These are phyloP conservation scores for Vitis hybrid DNA, from an alignment of 177 flowering plant species.

Conservation along the genomic window DNA sequence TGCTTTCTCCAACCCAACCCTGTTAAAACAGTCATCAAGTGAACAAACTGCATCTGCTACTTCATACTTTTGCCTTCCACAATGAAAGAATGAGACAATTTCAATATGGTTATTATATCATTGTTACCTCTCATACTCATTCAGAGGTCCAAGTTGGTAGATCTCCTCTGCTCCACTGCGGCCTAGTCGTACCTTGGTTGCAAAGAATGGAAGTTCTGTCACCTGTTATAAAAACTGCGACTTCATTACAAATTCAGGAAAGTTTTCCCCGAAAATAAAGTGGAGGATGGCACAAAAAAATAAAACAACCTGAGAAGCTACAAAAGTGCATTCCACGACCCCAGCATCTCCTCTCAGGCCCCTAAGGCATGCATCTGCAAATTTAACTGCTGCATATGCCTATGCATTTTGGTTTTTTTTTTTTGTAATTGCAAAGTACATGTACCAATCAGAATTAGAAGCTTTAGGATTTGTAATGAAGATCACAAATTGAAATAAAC, in stretches of 20 bases:
- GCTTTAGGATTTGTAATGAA: neutral
- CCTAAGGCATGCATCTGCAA: constrained; percentile 79
- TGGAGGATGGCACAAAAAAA: too few species aligned
- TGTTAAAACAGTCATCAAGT: neutral
- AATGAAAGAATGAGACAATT: neutral
- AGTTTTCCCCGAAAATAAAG: neutral
- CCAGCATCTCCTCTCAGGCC: constrained; percentile 84
- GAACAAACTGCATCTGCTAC: neutral
- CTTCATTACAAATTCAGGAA: neutral
- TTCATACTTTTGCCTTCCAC: neutral
- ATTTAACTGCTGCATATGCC: constrained; percentile 90
- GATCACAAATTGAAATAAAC: neutral
- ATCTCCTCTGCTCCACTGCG: constrained; percentile 33
- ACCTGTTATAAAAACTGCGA: constrained; percentile 18
- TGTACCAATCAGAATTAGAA: neutral
- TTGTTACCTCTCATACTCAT: constrained; percentile 34
- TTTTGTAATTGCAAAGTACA: neutral
- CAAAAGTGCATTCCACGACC: constrained; percentile 42
- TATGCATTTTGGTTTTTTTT: constrained; percentile 16
- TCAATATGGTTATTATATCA: neutral
- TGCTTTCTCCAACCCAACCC: constrained; percentile 37
- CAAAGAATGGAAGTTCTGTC: constrained; percentile 38
- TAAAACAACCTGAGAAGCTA: constrained; percentile 25
- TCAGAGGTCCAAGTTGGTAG: constrained; percentile 33
- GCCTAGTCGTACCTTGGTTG: constrained; percentile 35